These are phyloP conservation scores for Alopecurus myosuroides DNA, from an alignment of 176 grass and related monocot species.

Conservation along the genomic window DNA sequence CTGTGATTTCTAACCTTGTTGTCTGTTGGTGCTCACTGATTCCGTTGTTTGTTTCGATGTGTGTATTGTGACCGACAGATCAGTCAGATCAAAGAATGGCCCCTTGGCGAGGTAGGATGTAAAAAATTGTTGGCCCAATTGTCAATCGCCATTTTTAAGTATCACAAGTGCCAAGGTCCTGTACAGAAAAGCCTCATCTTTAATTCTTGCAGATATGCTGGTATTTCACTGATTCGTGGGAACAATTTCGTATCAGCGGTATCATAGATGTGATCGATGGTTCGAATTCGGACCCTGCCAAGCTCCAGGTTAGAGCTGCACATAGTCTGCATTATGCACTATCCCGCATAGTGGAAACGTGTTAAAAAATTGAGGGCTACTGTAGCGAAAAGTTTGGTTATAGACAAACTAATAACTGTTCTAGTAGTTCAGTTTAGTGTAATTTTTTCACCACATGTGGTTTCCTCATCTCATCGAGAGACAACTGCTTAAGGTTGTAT, in stretches of 20 bases:
- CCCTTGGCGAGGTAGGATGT: constrained; percentile 61
- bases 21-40: neutral
- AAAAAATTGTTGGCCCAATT: neutral
- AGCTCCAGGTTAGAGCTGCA: constrained; percentile 68
- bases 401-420: neutral
- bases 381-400: neutral
- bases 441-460: neutral
- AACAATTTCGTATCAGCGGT: constrained; percentile 86
- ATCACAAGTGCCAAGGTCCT: neutral
- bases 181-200: neutral
- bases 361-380: neutral
- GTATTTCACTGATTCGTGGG: constrained; percentile 94
- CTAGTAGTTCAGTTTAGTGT: neutral
- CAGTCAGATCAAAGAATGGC: constrained; percentile 61
- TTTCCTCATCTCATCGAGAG: neutral
- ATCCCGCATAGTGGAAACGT: neutral
- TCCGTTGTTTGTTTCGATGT: neutral
- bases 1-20: neutral
- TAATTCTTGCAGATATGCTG: constrained; percentile 71
- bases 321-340: neutral
- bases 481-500: neutral
- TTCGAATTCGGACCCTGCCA: constrained; percentile 40
- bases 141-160: neutral
- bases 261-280: constrained; percentile 66
- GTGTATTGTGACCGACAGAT: constrained; percentile 33